A percentile compares a stretch with the other conserved stretches of the same genome.
phyloP scores from a whole-genome alignment of 495 filamentous ascomycete species.

The Entonaema liquescens region DNA sequence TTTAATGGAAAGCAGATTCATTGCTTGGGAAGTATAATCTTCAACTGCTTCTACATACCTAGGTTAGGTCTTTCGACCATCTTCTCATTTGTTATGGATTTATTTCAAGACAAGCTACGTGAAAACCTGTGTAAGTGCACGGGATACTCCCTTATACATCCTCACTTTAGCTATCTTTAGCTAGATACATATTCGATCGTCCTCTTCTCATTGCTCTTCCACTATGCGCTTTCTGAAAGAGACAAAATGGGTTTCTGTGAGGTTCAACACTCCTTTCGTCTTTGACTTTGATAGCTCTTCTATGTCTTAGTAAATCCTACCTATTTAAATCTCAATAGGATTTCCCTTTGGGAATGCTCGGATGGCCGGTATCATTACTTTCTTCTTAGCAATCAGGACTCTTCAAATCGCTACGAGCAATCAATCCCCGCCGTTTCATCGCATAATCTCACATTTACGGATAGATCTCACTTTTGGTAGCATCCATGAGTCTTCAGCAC shows the following conservation, averaged over 20 bases:
- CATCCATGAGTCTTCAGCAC: constrained; percentile 14
- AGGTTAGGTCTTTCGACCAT: constrained; percentile 11
- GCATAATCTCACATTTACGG: neutral
- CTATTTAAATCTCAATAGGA: constrained; percentile 3
- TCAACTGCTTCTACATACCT: neutral
- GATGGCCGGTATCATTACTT: constrained; percentile 10
- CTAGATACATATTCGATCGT: constrained; percentile 6
- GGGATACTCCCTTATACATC: neutral
- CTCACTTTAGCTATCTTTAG: neutral
- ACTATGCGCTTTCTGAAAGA: constrained; percentile 32
- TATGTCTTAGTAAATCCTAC: constrained; percentile 32
- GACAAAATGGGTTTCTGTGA: constrained; percentile 20
- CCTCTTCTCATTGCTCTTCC: constrained; percentile 18
- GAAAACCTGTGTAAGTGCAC: constrained; percentile 13
- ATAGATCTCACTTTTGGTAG: constrained; percentile 4
- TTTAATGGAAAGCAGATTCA: neutral
- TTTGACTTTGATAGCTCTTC: constrained; percentile 30
- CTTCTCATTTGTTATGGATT: constrained; percentile 10
- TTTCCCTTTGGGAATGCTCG: constrained; percentile 27
- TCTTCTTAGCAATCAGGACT: constrained; percentile 10
- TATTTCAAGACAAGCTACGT: constrained; percentile 17
- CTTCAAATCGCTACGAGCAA: constrained; percentile 1
- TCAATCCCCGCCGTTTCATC: neutral
- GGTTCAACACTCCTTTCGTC: constrained; percentile 18
- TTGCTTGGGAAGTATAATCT: neutral